Conservation (phyloP, 169 alveolate genomes). For the Babesia bigemina region DNA sequence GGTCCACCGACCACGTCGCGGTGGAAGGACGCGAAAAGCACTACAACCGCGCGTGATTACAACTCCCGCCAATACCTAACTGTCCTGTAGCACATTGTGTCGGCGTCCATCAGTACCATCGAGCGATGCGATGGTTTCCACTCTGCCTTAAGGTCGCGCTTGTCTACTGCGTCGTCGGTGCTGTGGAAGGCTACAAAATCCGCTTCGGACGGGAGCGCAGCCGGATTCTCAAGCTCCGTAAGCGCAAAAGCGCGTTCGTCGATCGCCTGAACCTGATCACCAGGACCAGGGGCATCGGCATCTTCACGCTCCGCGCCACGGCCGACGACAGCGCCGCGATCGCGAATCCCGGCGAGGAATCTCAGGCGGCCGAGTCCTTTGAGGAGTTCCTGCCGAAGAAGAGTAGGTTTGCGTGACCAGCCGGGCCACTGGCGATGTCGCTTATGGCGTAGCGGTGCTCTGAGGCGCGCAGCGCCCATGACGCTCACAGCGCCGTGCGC, state of each 20-base stretch:
- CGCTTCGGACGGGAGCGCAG: slow-evolving; percentile 62
- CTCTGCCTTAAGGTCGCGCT: slow-evolving; percentile 17
- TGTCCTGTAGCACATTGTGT: too few species aligned
- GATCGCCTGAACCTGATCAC: slow-evolving; percentile 42
- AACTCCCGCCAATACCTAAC: too few species aligned
- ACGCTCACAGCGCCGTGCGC: too few species aligned
- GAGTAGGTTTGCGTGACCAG: slow-evolving; percentile 10
- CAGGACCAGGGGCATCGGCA: slow-evolving; percentile 60
- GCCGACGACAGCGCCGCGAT: slow-evolving; percentile 21
- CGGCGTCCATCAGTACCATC: too few species aligned
- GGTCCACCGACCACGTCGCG: too few species aligned
- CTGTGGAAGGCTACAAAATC: slow-evolving; percentile 48
- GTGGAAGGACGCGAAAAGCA: too few species aligned
- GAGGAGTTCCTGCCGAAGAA: slow-evolving; percentile 20
- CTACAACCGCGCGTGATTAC: too few species aligned
- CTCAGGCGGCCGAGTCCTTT: background rate
- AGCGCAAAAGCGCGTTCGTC: slow-evolving; percentile 53
- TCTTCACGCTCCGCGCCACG: slow-evolving; percentile 46
- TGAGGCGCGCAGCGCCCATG: too few species aligned
- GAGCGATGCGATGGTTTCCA: slow-evolving; percentile 46
- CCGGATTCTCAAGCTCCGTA: slow-evolving; percentile 47
- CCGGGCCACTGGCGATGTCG: background rate
- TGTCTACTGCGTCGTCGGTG: slow-evolving; percentile 9
- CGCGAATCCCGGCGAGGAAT: background rate
- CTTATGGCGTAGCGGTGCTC: background rate